These are phyloP conservation scores for Prunus salicina DNA, from an alignment of 306 rosid genomes.

Conservation along the genomic window DNA sequence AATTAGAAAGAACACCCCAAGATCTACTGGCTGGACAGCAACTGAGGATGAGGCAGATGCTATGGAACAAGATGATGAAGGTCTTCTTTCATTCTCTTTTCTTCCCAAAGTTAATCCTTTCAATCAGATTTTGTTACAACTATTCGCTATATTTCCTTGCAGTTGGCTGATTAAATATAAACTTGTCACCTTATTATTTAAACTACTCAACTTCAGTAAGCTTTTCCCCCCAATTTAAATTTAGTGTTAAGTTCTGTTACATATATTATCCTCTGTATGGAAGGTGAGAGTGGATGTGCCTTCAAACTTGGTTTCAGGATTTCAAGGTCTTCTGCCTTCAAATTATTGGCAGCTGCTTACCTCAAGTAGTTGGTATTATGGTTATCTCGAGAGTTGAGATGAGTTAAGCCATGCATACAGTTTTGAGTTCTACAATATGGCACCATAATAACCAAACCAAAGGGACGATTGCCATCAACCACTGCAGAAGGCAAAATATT, in stretches of 20 bases:
- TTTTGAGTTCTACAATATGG: not conserved
- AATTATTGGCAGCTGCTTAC: not conserved
- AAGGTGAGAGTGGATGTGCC: slow-evolving; percentile 7
- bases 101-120: not conserved
- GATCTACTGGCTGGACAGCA: slow-evolving; percentile 77
- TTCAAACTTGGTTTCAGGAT: no score
- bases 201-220: not conserved
- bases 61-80: slow-evolving; percentile 81
- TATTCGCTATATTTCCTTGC: not conserved
- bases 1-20: slow-evolving; percentile 40
- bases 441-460: slow-evolving; percentile 36
- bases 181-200: not conserved
- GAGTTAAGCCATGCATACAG: not conserved
- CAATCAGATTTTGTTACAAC: not conserved
- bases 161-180: slow-evolving; percentile 2
- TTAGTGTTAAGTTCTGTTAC: not conserved
- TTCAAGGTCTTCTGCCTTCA: not conserved
- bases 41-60: slow-evolving; percentile 91
- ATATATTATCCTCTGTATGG: not conserved
- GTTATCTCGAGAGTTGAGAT: not conserved
- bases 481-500: slow-evolving; percentile 42
- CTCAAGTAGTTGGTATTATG: not conserved
- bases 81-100: slow-evolving; percentile 28
- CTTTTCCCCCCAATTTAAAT: not conserved
- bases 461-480: slow-evolving; percentile 48